Evolutionary conservation across 2,329 filamentous ascomycete species (phyloP), one percentile per base, ranked within the genome.

Genomic region (Conoideocrella luteorostrata): DNA sequence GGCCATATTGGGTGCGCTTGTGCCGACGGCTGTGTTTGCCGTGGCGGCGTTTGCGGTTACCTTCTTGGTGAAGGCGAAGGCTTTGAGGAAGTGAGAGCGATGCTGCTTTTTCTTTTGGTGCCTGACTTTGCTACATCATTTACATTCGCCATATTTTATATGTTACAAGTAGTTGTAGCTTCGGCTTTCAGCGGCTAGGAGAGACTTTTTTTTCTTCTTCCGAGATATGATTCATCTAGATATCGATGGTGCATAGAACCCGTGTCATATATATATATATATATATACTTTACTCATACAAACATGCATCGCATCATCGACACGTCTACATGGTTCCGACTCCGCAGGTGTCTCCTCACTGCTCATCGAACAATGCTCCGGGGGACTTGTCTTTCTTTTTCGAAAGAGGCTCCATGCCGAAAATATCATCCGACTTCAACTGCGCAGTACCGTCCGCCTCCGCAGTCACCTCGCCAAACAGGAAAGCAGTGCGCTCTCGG

Each of bases 41-140:
- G 43, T 55, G 4, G 49, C 64, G 4, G 66, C 69, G 0, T 62
- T 76, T 17, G 33, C 65, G 6, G 59, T 65, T 12, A 57, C 67
- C 1, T 60, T 67, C 28, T 83, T 78, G 48, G 73, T 84, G 10
- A 69, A 64, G 46, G 80, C 84, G 62, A 79, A 69, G 60, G 71
- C 67, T 45, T 56, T 83, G 18, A 70, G 61, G 43, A 60, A 59
- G 44, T 66, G 52, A 23, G 10, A 10, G n/a, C n/a, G n/a, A n/a
- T n/a, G n/a, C n/a, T n/a, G n/a, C n/a, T n/a, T n/a, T n/a, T n/a
- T n/a, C n/a, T n/a, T n/a, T n/a, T n/a, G n/a, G n/a, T n/a, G n/a
- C n/a, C n/a, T n/a, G n/a, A n/a, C n/a, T n/a, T n/a, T n/a, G n/a
- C n/a, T n/a, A n/a, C n/a, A n/a, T n/a, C n/a, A n/a, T n/a, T n/a